Base-by-base conservation (phyloP, 176 grass and related monocot species). In the Bolboschoenus planiculmis region DNA sequence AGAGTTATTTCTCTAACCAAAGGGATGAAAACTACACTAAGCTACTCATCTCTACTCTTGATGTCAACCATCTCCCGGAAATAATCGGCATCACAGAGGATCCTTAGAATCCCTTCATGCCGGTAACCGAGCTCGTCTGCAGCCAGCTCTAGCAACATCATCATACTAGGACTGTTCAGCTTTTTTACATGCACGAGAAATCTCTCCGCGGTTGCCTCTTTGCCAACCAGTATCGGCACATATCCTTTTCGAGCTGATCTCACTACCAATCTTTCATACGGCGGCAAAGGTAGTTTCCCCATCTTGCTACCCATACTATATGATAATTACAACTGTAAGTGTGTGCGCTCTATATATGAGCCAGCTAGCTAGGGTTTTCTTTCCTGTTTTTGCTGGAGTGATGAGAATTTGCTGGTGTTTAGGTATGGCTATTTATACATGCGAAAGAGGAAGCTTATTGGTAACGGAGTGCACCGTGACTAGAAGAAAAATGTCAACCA, bases 51-150 rank as follows among this genome's bases (percentile, higher is more conserved):
- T 70, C 6, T 80, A 14, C 10, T 82, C 21, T 18, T 87, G 31
- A 59, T 63, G 27, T 54, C 51, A 2, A 88, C 46, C 63, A 84
- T 54, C 27, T 57, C 78, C 15, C 72, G 70, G 68, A 91, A 91
- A 56, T 84, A 81, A 18, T 76, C 83, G 23, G 50, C 82, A 36
- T 88, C 75, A 68, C 86, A 88, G 43, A 78, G 83, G 79, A 91
- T 88, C 39, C 74, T 67, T 21, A 88, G 63, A 71, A 88, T 73
- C 7, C 90, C 86, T 80, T 86, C 55, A n/a, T 84, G 70, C 63
- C 46, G 62, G 55, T 91, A 88, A 50, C 90, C 90, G 10, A 86
- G 63, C 84, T 91, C 90, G 24, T 88, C 86, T 15, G 90, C 90
- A 16, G 90, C 86, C 44, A 84, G 44, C 80, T 91, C 90, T 11